Percentiles rank a stretch among this genome's conserved stretches.
Conservation (phyloP, 768 basidiomycete species). For the Sporobolomyces phaffii region DNA sequence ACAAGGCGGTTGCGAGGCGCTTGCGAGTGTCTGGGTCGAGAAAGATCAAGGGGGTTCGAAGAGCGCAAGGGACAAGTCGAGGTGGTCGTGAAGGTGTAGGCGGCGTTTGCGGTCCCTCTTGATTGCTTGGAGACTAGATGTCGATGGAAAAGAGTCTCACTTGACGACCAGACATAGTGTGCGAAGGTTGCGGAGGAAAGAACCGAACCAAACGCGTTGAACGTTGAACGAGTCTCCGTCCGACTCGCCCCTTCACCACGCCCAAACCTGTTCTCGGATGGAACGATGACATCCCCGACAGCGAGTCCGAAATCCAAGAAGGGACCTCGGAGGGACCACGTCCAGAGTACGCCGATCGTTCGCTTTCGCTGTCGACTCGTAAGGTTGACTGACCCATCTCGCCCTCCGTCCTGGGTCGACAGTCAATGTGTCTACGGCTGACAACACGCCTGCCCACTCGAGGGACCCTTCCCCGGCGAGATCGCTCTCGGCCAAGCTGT, state of each 20-base stretch:
- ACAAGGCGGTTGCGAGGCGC: no score
- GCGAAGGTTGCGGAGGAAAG: neutral
- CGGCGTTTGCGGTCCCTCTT: no score
- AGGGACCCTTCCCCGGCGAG: neutral
- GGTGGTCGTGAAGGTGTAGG: no score
- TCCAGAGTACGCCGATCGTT: neutral
- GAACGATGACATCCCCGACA: no score
- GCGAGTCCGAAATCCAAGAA: neutral
- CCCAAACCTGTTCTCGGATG: neutral
- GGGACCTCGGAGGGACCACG: no score
- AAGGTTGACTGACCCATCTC: no score
- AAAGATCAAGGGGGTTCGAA: neutral
- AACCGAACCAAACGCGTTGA: neutral
- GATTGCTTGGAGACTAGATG: no score
- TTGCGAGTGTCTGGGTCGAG: neutral
- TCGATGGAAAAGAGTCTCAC: no score
- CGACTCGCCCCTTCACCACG: neutral
- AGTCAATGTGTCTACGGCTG: no score
- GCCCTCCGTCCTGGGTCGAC: no score
- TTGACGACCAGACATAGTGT: constrained; percentile 21
- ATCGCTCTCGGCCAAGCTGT: neutral
- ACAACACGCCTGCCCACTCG: no score
- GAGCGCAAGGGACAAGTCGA: neutral
- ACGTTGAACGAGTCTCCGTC: neutral
- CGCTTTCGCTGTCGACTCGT: no score